Evolutionary conservation across 2,329 filamentous ascomycete species (phyloP), one percentile per base, ranked within the genome.

Genomic region (Tolypocladium amazonense): DNA sequence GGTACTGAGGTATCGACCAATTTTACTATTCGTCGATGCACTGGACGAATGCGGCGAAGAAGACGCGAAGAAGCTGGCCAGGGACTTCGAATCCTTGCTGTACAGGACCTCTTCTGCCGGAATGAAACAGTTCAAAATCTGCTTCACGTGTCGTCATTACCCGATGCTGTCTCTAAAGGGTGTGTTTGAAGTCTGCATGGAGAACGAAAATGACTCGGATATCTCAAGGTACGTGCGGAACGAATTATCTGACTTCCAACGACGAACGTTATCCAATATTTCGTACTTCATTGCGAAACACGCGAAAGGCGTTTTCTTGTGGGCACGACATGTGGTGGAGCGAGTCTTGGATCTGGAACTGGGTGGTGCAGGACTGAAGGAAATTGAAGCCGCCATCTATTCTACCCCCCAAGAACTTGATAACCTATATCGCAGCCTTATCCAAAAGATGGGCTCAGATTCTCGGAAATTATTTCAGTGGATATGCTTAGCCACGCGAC

Each of bases 221-320:
- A 72, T 75, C 45, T 30, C 58, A 0, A 61, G 59, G 0, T 75
- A 64, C 54, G 69, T 76, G 0, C n/a, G 64, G 7, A 37, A 9
- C 33, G 7, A 35, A 14, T 14, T 37, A 14, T 37, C 35, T 14
- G 2, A 14, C 11, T 1, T 4, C 35, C 1, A 14, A 37, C 1
- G 35, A 37, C 35, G 11, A 4, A 14, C 14, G 14, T 14, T 11
- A 37, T 8, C 58, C 64, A 27, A 58, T 74, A 60, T 68, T 52
- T 37, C 58, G 8, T 30, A 6, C 18, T n/a, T 41, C 3, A 30
- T 50, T 12, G 3, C 23, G 15, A 3, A 18, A 3, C 66, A 65
- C 15, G 68, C 73, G 1, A 27, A 56, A 0, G 73, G 74, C 2
- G 60, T 75, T 7, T 76, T 76, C 56, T 62, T 74, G 27, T 76